Base-by-base conservation (phyloP, 179 eudicot genomes). In the Heliamphora pulchella region DNA sequence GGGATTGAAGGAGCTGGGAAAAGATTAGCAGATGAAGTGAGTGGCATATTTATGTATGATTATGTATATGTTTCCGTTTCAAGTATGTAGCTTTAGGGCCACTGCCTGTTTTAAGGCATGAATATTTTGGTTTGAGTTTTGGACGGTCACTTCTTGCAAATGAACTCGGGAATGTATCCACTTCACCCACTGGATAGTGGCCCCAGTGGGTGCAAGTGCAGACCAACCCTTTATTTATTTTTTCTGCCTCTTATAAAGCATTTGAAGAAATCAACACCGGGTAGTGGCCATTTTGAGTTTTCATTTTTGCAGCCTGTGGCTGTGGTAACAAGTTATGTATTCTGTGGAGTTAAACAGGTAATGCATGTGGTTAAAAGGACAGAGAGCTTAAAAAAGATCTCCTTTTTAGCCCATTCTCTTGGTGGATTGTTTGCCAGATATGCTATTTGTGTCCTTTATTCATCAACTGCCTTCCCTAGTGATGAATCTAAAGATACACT, bases 351-450 rank as follows among this genome's bases (percentile, higher is more conserved):
- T 83, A 62, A 65, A 83, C 90, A 96, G 99, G 96, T 96, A 83
- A 82, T 80, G 81, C 86, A 92, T 85, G 86, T 96, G 63, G 98
- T 92, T 81, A 86, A 85, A 74, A 92, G 83, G 78, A 92, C 89
- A 63, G 90, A 83, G 80, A 84, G 91, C 85, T 88, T 96, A 63
- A 96, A 88, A 86, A 92, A 86, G 84, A 91, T 96, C 68, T 96
- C 99, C n/a, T 96, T 96, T 79, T 78, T 96, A 86, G 93, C 98
- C 71, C 99, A 96, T 88, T 96, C 99, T 75, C 98, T 96, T 76
- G 99, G 99, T 86, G 99, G 99, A 76, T 80, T 96, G 87, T 87
- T 96, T 87, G 91, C 94, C 71, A 89, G 99, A 87, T 91, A 92
- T 88, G 99, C 99, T 72, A 81, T 92, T 82, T 85, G 89, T 39